Evolutionary conservation across 1,284 basidiomycete genomes (phyloP).

Genomic region (Trichosporon sp.): DNA sequence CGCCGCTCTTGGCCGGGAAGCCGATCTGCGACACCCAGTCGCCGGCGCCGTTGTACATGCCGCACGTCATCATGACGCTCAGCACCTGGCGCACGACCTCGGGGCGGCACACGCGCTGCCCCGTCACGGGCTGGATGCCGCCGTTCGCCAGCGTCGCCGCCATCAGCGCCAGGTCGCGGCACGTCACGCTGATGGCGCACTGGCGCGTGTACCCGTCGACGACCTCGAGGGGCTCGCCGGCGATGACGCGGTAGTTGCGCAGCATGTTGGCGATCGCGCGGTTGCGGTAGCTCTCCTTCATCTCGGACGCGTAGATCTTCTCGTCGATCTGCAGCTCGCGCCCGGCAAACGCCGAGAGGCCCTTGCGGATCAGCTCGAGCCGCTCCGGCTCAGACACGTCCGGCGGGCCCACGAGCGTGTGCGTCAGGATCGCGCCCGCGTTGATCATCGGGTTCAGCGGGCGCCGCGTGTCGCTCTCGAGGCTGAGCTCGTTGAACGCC

Average conservation of each 20-base stretch:
- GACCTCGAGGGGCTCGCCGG: constrained; percentile 9
- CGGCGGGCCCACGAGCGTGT: constrained; percentile 10
- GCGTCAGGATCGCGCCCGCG: constrained; percentile 20
- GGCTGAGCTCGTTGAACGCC: constrained; percentile 20
- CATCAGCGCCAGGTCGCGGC: constrained; percentile 22
- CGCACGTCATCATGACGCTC: constrained; percentile 21
- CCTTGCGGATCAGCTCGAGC: constrained; percentile 15
- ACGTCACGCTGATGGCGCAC: constrained; percentile 17
- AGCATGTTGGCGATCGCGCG: constrained; percentile 20
- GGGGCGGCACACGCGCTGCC: constrained; percentile 12
- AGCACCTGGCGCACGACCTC: constrained; percentile 18
- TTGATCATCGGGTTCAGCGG: constrained; percentile 23
- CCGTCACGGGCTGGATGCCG: constrained; percentile 22
- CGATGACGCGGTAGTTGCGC: constrained; percentile 16
- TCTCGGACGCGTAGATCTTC: constrained; percentile 12
- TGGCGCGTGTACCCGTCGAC: constrained; percentile 19
- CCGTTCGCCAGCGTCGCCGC: constrained; percentile 19
- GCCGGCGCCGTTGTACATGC: constrained; percentile 23
- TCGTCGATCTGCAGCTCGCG: constrained; percentile 18
- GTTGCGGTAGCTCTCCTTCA: constrained; percentile 18
- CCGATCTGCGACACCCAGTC: constrained; percentile 15
- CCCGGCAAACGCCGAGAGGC: constrained; percentile 15
- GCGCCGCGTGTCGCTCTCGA: constrained; percentile 14
- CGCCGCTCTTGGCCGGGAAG: constrained; percentile 19
- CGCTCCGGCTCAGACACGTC: constrained; percentile 5